phyloP scores from a whole-genome alignment of 2,329 filamentous ascomycete genomes.

The Colletotrichum limetticola region DNA sequence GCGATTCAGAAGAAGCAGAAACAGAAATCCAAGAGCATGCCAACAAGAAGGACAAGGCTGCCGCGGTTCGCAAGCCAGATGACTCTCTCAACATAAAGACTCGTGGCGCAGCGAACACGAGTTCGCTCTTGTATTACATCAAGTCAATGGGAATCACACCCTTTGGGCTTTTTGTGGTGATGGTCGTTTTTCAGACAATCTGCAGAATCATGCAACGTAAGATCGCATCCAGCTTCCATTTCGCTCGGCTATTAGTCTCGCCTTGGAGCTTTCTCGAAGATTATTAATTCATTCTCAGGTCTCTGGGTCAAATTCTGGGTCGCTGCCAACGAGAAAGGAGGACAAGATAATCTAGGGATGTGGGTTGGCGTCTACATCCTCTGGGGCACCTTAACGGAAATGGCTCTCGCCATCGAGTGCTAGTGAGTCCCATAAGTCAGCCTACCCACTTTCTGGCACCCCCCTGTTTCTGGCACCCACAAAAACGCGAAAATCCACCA shows the following conservation, averaged over 20 bases:
- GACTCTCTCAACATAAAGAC: background rate
- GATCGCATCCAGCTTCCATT: background rate
- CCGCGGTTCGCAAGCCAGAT: background rate
- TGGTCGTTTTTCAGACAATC: slow-evolving; percentile 6
- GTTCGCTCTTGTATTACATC: slow-evolving; percentile 18
- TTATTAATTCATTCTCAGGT: background rate
- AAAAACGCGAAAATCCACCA: too few species aligned
- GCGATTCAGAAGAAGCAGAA: background rate
- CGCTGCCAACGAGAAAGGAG: slow-evolving; percentile 9
- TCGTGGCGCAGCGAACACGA: slow-evolving; percentile 2
- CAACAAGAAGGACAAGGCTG: background rate
- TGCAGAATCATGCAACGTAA: slow-evolving; percentile 24
- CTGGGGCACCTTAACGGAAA: slow-evolving; percentile 18
- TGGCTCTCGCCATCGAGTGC: background rate
- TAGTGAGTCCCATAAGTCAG: background rate
- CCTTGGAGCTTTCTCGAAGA: background rate
- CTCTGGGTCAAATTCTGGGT: slow-evolving; percentile 31
- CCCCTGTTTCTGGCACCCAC: too few species aligned
- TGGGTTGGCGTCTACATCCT: slow-evolving; percentile 23
- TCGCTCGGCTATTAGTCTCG: background rate
- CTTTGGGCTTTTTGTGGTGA: slow-evolving; percentile 1
- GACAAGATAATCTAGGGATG: background rate
- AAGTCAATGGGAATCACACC: slow-evolving; percentile 11
- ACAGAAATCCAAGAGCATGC: background rate
- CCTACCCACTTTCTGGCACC: too few species aligned